Conservation (phyloP, 1,284 basidiomycete genomes). For the Polyporus tsugae region DNA sequence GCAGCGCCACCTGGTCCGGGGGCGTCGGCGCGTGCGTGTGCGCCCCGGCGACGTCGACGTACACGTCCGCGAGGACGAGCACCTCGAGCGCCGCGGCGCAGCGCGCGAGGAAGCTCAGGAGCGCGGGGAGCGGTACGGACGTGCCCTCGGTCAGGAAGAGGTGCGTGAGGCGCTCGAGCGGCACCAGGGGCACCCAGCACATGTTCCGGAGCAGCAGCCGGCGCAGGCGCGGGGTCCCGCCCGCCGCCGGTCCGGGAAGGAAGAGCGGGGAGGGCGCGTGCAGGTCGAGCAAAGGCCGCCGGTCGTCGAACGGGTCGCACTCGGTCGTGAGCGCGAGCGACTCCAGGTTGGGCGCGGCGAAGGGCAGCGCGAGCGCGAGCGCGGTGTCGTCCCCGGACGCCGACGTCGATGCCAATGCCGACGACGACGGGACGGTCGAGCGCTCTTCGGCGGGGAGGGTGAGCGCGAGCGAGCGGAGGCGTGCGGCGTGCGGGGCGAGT, state of each 20-base stretch:
- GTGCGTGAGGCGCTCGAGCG: slow-evolving; percentile 26
- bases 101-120: slow-evolving; percentile 25
- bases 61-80: slow-evolving; percentile 28
- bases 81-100: slow-evolving; percentile 25
- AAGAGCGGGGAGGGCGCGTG: slow-evolving; percentile 15
- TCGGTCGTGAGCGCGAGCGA: slow-evolving; percentile 23
- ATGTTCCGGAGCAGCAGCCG: slow-evolving; percentile 27
- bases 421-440: slow-evolving; percentile 13
- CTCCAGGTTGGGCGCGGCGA: slow-evolving; percentile 18
- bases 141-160: slow-evolving; percentile 27
- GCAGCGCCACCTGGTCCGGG: slow-evolving; percentile 12
- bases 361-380: slow-evolving; percentile 17
- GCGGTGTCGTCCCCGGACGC: background rate
- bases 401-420: no score
- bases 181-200: slow-evolving; percentile 27
- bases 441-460: slow-evolving; percentile 12
- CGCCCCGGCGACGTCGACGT: slow-evolving; percentile 17
- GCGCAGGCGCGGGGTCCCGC: slow-evolving; percentile 11
- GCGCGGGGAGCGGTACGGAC: slow-evolving; percentile 22
- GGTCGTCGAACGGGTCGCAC: slow-evolving; percentile 26
- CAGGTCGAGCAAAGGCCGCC: slow-evolving; percentile 27
- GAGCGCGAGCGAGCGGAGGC: slow-evolving; percentile 23
- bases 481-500: slow-evolving; percentile 13
- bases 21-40: slow-evolving; percentile 3
- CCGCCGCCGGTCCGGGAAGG: slow-evolving; percentile 4